A percentile compares a stretch with the other conserved stretches of the same genome.
These are phyloP conservation scores for Fusarium pseudocircinatum DNA, from an alignment of 2,329 filamentous ascomycete species.

Conservation along the genomic window DNA sequence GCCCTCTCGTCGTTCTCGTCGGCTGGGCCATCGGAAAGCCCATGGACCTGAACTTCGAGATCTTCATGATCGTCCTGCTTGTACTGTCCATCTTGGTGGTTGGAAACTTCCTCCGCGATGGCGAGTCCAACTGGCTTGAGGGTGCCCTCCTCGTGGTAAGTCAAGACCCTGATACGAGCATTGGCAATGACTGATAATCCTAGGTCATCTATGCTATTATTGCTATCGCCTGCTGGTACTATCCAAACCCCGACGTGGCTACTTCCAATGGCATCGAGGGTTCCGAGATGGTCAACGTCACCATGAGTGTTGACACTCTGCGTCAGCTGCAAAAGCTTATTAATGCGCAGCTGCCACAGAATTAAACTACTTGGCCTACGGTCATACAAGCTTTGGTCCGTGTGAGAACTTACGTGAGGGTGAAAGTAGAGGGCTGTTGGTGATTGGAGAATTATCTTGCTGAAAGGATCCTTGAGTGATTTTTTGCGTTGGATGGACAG, in stretches of 20 bases:
- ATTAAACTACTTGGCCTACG: not conserved
- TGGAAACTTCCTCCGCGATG: constrained; percentile 78
- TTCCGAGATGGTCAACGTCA: constrained; percentile 41
- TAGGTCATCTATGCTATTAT: constrained; percentile 56
- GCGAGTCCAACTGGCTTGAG: constrained; percentile 80
- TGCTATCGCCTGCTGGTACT: constrained; percentile 57
- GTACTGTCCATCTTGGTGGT: constrained; percentile 80
- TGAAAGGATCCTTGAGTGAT: fast-evolving
- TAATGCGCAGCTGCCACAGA: constrained; percentile 15
- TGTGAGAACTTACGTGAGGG: too few relatives aligned
- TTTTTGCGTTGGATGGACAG: not conserved
- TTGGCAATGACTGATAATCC: not conserved
- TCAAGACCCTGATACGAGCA: fast-evolving
- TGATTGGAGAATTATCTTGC: fast-evolving
- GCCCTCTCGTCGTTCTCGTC: constrained; percentile 75
- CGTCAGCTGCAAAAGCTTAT: constrained; percentile 43
- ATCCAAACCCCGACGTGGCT: constrained; percentile 54
- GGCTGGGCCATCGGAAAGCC: constrained; percentile 72
- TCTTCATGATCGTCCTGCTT: constrained; percentile 78
- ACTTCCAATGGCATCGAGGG: constrained; percentile 46
- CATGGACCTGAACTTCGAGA: constrained; percentile 78
- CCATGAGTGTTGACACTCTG: constrained; percentile 45
- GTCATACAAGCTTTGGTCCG: too few relatives aligned
- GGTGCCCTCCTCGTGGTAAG: constrained; percentile 73
- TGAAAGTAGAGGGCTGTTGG: not conserved